These are phyloP conservation scores for Colletotrichum filicis DNA, from an alignment of 2,329 filamentous ascomycete genomes.

Conservation along the genomic window DNA sequence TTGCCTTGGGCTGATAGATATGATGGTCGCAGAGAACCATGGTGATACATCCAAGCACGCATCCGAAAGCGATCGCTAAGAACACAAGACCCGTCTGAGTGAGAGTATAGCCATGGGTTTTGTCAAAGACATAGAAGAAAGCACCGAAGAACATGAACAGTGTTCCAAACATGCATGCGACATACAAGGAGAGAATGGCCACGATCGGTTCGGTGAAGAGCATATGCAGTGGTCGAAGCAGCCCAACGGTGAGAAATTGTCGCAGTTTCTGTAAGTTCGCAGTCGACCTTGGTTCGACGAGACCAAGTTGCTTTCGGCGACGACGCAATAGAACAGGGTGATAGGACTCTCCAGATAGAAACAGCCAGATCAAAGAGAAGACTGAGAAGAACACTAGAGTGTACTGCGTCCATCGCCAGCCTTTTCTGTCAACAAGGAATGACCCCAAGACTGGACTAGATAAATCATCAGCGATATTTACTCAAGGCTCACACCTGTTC, in stretches of 20 bases:
- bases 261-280: neutral
- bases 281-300: neutral
- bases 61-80: neutral
- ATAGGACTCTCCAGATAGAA: neutral
- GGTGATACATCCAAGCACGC: neutral
- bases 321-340: neutral
- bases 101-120: neutral
- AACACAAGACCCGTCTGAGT: neutral
- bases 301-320: neutral
- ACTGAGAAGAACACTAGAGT: neutral
- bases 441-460: neutral
- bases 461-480: too few species aligned
- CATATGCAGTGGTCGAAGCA: conserved; percentile 49
- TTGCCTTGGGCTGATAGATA: neutral
- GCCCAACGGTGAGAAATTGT: neutral
- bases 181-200: conserved; percentile 62
- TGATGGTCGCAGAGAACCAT: neutral
- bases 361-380: neutral
- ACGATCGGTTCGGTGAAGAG: conserved; percentile 72
- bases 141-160: conserved; percentile 62
- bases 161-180: conserved; percentile 61
- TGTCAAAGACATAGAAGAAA: neutral
- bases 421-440: neutral
- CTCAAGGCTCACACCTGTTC: neutral
- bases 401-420: neutral